These are phyloP conservation scores for Teunomyces funiuensis DNA, from an alignment of 805 yeast species.

Conservation along the genomic window DNA sequence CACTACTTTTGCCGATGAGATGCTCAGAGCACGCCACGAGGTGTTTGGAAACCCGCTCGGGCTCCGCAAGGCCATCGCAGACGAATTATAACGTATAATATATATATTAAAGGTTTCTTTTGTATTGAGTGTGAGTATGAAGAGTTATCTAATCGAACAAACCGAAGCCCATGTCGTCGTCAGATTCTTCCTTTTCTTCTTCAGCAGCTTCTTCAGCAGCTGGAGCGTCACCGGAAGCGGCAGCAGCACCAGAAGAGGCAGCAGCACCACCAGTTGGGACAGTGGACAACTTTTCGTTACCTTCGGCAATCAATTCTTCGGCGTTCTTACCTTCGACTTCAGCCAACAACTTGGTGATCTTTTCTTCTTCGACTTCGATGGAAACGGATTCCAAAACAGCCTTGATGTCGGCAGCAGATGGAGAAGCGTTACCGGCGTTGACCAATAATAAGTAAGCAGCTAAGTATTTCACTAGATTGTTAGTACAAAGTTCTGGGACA, in stretches of 20 bases:
- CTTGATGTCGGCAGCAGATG: slow-evolving; percentile 43
- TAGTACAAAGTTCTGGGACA: slow-evolving; percentile 18
- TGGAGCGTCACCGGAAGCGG: slow-evolving; percentile 25
- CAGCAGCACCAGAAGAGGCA: slow-evolving; percentile 25
- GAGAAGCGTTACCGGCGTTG: slow-evolving; percentile 46
- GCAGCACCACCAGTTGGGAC: slow-evolving; percentile 36
- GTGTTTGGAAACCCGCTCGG: slow-evolving; percentile 81
- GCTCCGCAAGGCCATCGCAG: slow-evolving; percentile 56
- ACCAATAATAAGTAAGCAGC: slow-evolving; percentile 49
- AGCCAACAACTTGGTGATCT: slow-evolving; percentile 34
- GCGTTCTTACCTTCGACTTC: slow-evolving; percentile 37
- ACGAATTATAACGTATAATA: slow-evolving; percentile 39
- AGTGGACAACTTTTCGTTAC: slow-evolving; percentile 37
- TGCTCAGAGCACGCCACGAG: slow-evolving; percentile 52
- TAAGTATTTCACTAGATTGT: slow-evolving; percentile 43
- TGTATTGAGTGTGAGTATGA: neutral
- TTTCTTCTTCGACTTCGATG: slow-evolving; percentile 35
- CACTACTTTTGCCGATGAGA: slow-evolving; percentile 34
- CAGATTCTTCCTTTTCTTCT: slow-evolving; percentile 26
- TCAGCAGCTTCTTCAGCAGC: slow-evolving; percentile 28
- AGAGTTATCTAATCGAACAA: slow-evolving; percentile 26
- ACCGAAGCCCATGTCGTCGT: slow-evolving; percentile 33
- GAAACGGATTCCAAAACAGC: slow-evolving; percentile 41
- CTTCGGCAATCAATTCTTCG: slow-evolving; percentile 38
- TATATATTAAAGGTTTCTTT: slow-evolving; percentile 4